Base-by-base conservation (phyloP, 768 basidiomycete species). In the Mycena olivaceomarginata region DNA sequence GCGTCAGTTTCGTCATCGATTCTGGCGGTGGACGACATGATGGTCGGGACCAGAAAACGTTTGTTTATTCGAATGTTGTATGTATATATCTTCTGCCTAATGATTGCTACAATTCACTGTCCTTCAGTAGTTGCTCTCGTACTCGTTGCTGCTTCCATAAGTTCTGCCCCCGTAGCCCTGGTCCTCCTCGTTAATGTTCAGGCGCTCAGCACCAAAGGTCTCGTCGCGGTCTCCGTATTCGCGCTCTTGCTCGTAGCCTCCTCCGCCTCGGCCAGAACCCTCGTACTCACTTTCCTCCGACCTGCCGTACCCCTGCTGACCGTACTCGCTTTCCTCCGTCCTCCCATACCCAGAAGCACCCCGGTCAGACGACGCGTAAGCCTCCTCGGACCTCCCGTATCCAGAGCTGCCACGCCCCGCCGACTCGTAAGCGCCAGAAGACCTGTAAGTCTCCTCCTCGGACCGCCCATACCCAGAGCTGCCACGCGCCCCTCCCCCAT, bases 121-220 rank as follows among this genome's bases (percentile, higher is more conserved):
- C 22, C 51, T 67, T 70, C 59, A 71, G 25, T 80, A 77, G 22
- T 75, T 18, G 66, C 81, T 76, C 48, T 77, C 80, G 48, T 84
- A 77, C 60, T 79, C 74, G 66, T 75, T 74, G 62, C 77, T 79
- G 46, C 75, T 51, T 41, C 75, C 43, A 56, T 79, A 67, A 63
- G 70, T 69, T 53, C 53, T 22, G 15, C 80, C 69, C 67, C 69
- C 72, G 16, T 81, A 72, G 12, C 84, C 82, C 48, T 85, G 85
- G 15, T 86, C 85, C 48, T 84, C 83, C 22, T 85, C 82, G 45
- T 84, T 80, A 57, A 91, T 83, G 67, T 87, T 89, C 70, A 91
- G 80, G n/a, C 88, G 85, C 79, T 91, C 91, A 9, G 87, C 90
- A 5, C 91, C 90, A 81, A 88, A 92, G 3, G 91, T 92, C 64